phyloP scores from a whole-genome alignment of 768 basidiomycete genomes.

The Termitomyces sp. region DNA sequence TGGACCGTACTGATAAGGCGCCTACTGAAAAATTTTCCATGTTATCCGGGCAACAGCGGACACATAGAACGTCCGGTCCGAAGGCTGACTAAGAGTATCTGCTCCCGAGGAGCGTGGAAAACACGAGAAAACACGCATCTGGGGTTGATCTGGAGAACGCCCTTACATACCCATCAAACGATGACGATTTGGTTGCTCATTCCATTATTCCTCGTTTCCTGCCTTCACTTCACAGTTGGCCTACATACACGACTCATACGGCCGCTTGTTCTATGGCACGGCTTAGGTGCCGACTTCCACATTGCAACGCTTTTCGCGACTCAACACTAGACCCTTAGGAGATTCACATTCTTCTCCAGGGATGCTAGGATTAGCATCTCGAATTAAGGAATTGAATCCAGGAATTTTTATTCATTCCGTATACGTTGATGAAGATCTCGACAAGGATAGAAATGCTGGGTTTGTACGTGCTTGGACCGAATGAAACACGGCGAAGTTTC shows the following conservation, averaged over 20 bases:
- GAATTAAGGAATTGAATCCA: constrained; percentile 59
- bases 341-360: constrained; percentile 73
- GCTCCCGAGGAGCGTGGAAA: not conserved
- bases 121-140: too few relatives aligned
- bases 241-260: constrained; percentile 19
- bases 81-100: not conserved
- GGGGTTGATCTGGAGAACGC: too few relatives aligned
- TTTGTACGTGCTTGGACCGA: constrained; percentile 48
- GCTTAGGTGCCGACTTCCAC: constrained; percentile 34
- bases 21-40: not conserved
- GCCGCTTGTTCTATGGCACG: constrained; percentile 76
- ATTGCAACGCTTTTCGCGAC: not conserved
- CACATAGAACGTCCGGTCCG: not conserved
- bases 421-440: constrained; percentile 55
- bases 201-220: not conserved
- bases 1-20: not conserved
- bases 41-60: not conserved
- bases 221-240: not conserved
- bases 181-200: constrained; percentile 3
- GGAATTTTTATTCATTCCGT: constrained; percentile 77
- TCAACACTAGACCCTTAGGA: constrained; percentile 29
- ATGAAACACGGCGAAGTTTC: not conserved
- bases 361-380: constrained; percentile 57
- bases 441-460: constrained; percentile 62
- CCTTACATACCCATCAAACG: not conserved